Percentiles rank a stretch among this genome's conserved stretches.
Evolutionary conservation across 371 early-diverging fungal genomes (phyloP).

Genomic region (Mucor mucedo): DNA sequence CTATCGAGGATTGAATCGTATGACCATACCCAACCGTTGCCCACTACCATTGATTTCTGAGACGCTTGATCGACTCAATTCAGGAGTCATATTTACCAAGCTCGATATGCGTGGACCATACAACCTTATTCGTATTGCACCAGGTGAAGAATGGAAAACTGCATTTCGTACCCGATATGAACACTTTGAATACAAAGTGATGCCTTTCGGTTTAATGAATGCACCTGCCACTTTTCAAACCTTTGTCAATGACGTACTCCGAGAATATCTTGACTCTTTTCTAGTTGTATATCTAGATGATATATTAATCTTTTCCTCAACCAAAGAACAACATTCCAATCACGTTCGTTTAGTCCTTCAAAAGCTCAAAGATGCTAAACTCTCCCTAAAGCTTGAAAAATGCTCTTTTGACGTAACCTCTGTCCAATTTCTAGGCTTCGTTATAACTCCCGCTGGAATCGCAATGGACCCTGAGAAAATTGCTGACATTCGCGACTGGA

Average conservation of each 20-base stretch:
- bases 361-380: slow-evolving; percentile 24
- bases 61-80: slow-evolving; percentile 2
- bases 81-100: slow-evolving; percentile 17
- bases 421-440: slow-evolving; percentile 55
- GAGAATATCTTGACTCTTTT: slow-evolving; percentile 37
- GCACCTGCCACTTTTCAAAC: slow-evolving; percentile 52
- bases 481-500: slow-evolving; percentile 37
- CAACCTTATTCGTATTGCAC: slow-evolving; percentile 31
- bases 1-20: slow-evolving; percentile 54
- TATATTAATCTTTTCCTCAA: slow-evolving; percentile 50
- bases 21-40: slow-evolving; percentile 25
- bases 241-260: slow-evolving; percentile 42
- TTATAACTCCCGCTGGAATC: slow-evolving; percentile 30
- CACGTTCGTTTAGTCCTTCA: slow-evolving; percentile 44
- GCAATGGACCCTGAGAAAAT: slow-evolving; percentile 40
- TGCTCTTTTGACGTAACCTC: slow-evolving; percentile 40
- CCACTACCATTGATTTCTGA: slow-evolving; percentile 3
- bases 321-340: slow-evolving; percentile 37
- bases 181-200: slow-evolving; percentile 47
- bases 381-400: slow-evolving; percentile 46
- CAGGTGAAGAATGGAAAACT: slow-evolving; percentile 5
- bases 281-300: slow-evolving; percentile 53
- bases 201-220: slow-evolving; percentile 59
- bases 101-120: slow-evolving; percentile 46
- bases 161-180: slow-evolving; percentile 26